Evolutionary conservation across 345 rosid species (phyloP).

Genomic region (Moringa oleifera): DNA sequence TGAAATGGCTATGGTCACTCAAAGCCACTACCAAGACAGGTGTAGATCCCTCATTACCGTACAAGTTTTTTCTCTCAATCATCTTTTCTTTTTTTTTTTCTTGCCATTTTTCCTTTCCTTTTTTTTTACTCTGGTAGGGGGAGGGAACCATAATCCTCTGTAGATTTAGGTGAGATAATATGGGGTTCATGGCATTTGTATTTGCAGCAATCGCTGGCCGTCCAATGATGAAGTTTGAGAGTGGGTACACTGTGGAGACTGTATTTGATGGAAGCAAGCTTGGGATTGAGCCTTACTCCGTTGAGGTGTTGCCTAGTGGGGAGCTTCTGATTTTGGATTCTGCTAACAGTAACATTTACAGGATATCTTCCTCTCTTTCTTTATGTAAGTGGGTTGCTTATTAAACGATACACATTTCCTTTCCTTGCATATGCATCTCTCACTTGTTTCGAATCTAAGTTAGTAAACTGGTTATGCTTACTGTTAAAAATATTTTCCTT

Average conservation of each 20-base stretch:
- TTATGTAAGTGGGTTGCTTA: conserved; percentile 53
- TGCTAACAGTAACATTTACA: conserved; percentile 84
- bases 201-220: conserved; percentile 66
- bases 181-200: conserved; percentile 12
- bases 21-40: conserved; percentile 90
- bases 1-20: conserved; percentile 95
- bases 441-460: too few relatives aligned
- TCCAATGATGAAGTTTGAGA: conserved; percentile 90
- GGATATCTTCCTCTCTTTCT: conserved; percentile 82
- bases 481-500: not conserved
- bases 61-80: conserved; percentile 3
- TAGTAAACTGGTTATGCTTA: too few relatives aligned
- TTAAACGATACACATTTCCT: conserved; percentile 2
- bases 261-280: conserved; percentile 99
- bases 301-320: conserved; percentile 77
- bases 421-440: too few relatives aligned
- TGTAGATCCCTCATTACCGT: conserved; percentile 29
- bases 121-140: too few relatives aligned
- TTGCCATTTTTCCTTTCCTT: too few relatives aligned
- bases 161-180: too few relatives aligned
- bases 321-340: conserved; percentile 90
- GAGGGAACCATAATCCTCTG: too few relatives aligned
- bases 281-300: conserved; percentile 80
- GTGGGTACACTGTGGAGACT: conserved; percentile 94
- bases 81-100: not conserved